phyloP scores from a whole-genome alignment of 2,329 filamentous ascomycete species.

The Diaporthe sp. region DNA sequence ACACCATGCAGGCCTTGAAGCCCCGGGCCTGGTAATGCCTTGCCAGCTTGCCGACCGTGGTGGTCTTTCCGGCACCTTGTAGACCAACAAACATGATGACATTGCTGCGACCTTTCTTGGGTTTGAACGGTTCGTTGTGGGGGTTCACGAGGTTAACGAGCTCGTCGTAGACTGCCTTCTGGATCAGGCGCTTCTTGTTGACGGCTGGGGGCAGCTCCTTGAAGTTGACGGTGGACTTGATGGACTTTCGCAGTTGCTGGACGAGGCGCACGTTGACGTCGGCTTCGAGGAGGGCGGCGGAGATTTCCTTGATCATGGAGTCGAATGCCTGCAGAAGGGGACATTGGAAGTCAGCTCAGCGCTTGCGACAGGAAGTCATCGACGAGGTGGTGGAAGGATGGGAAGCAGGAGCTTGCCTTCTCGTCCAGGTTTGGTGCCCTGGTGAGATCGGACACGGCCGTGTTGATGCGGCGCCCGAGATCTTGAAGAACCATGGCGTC shows the following conservation, averaged over 20 bases:
- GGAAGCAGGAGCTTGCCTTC: slow-evolving; percentile 72
- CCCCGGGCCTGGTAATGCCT: slow-evolving; percentile 94
- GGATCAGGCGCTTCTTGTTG: slow-evolving; percentile 98
- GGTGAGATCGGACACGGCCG: slow-evolving; percentile 93
- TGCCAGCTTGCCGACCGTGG: slow-evolving; percentile 96
- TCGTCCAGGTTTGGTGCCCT: slow-evolving; percentile 94
- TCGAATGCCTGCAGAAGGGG: slow-evolving; percentile 81
- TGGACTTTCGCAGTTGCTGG: slow-evolving; percentile 90
- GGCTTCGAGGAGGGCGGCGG: slow-evolving; percentile 92
- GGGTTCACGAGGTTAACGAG: slow-evolving; percentile 96
- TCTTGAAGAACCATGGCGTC: slow-evolving; percentile 95
- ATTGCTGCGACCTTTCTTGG: slow-evolving; percentile 95
- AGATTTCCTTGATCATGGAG: slow-evolving; percentile 98
- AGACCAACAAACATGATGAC: slow-evolving; percentile 99
- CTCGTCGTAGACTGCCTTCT: slow-evolving; percentile 98
- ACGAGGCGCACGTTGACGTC: slow-evolving; percentile 98
- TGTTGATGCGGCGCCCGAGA: slow-evolving; percentile 97
- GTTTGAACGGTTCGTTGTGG: slow-evolving; percentile 94
- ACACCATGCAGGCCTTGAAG: slow-evolving; percentile 93
- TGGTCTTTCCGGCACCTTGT: slow-evolving; percentile 98
- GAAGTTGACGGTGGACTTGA: slow-evolving; percentile 92
- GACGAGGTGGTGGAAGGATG: neutral
- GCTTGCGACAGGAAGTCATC: slow-evolving; percentile 20
- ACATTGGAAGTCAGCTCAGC: slow-evolving; percentile 51
- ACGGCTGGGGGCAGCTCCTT: slow-evolving; percentile 90